These are phyloP conservation scores for Tephrocybe sp. DNA, from an alignment of 768 basidiomycete genomes.

Conservation along the genomic window DNA sequence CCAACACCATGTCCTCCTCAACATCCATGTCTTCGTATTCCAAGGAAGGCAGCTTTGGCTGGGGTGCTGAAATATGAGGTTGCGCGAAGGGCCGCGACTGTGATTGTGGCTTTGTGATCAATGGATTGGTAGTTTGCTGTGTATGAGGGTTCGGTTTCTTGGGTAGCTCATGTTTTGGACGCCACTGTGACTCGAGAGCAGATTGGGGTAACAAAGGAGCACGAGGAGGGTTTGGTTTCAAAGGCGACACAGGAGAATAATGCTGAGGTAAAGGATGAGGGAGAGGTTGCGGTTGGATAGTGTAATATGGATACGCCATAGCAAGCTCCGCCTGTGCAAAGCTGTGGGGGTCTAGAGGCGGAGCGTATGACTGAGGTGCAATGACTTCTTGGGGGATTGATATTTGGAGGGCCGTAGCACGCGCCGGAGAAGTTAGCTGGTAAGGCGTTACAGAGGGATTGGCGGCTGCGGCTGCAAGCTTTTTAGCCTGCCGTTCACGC, in stretches of 20 bases:
- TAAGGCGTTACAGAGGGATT: background rate
- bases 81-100: background rate
- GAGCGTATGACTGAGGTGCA: background rate
- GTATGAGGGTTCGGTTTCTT: slow-evolving; percentile 11
- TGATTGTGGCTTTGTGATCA: slow-evolving; percentile 9
- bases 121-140: slow-evolving; percentile 5
- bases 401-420: background rate
- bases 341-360: background rate
- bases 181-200: slow-evolving; percentile 14
- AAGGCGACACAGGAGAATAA: background rate
- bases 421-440: background rate
- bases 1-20: slow-evolving; percentile 30
- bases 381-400: background rate
- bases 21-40: slow-evolving; percentile 19
- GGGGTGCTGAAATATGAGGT: background rate
- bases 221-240: background rate
- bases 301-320: slow-evolving; percentile 3
- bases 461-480: slow-evolving; percentile 10
- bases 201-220: slow-evolving; percentile 11
- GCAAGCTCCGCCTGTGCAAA: background rate
- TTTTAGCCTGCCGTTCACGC: slow-evolving; percentile 18
- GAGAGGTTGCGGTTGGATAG: slow-evolving; percentile 6
- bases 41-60: background rate
- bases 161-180: slow-evolving; percentile 9
- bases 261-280: slow-evolving; percentile 5